Base-by-base conservation (phyloP, 1,139 yeast genomes). In the Pneumocystis wakefieldiae region DNA sequence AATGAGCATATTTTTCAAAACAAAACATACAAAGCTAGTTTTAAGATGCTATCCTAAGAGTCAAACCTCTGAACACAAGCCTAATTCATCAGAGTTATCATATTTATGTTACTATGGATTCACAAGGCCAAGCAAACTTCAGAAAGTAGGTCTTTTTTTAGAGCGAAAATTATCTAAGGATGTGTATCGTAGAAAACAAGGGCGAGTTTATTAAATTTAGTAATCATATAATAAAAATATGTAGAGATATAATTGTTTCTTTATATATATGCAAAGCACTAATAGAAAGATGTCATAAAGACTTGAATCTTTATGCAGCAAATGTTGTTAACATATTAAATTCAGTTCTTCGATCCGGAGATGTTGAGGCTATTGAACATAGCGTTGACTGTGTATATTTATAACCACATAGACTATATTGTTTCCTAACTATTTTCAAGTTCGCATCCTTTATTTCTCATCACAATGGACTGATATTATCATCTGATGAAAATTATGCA, bases 11-110 rank as follows among this genome's bases (percentile, higher is more conserved):
- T 48, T 48, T 24, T 48, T 48, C 29, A 48, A 48, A 12, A n/a
- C 96, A 5, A 91, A 91, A 73, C 97, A 91, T 73, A 97, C 90
- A 74, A 85, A 87, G 71, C 79, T 91, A 70, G 87, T 92, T 59
- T 81, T 87, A 64, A 95, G 87, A 73, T 92, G 98, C 76, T 92
- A 91, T 73, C 98, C 96, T 2, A 82, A 94, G 1, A 96, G 97
- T 1, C 80, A 88, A 67, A 85, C 84, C 7, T 80, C 81, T 6
- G 96, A 90, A 70, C 90, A 90, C 75, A 85, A 86, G 69, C 96
- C 98, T 12, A 91, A 91, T 73, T 83, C 95, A 1, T 88, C 95
- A 17, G 97, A 92, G 73, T 78, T 94, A 62, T 86, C 95, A 66
- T 90, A 90, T 73, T 78, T 92, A 69, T 76, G 91, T 57, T 92